A percentile compares a stretch with the other conserved stretches of the same genome.
phyloP scores from a whole-genome alignment of 2,329 filamentous ascomycete species.

The Scedosporium dehoogii region DNA sequence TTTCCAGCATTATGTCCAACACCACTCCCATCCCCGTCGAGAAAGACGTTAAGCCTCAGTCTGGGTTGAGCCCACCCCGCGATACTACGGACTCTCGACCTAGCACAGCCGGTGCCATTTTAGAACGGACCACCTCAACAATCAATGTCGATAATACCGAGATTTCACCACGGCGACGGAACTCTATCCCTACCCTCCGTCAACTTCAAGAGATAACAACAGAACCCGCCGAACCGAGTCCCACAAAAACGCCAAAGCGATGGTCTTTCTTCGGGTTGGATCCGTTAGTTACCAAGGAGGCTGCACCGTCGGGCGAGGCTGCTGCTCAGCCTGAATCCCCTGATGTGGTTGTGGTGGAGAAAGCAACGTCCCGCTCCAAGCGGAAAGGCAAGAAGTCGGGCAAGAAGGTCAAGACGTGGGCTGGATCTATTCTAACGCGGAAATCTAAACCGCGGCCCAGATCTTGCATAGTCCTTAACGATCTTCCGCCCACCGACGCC shows the following conservation, averaged over 20 bases:
- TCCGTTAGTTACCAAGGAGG: constrained; percentile 23
- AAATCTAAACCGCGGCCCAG: constrained; percentile 44
- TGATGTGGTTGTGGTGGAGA: background rate
- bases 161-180: constrained; percentile 39
- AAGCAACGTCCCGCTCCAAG: constrained; percentile 12
- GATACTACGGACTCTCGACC: constrained; percentile 44
- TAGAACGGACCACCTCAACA: constrained; percentile 36
- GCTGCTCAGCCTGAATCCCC: background rate
- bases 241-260: constrained; percentile 42
- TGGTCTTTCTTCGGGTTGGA: constrained; percentile 58
- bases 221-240: constrained; percentile 31
- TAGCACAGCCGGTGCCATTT: constrained; percentile 61
- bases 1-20: constrained; percentile 65
- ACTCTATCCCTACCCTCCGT: constrained; percentile 47
- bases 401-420: constrained; percentile 70
- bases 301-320: background rate
- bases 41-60: constrained; percentile 28
- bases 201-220: constrained; percentile 24
- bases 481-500: background rate
- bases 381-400: constrained; percentile 24
- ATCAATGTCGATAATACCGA: constrained; percentile 8
- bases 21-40: constrained; percentile 18
- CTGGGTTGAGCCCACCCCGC: constrained; percentile 27
- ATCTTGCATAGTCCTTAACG: background rate
- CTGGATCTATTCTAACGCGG: constrained; percentile 55